Evolutionary conservation across 139 green algal genomes (phyloP).

Genomic region (Chlorella sp.): DNA sequence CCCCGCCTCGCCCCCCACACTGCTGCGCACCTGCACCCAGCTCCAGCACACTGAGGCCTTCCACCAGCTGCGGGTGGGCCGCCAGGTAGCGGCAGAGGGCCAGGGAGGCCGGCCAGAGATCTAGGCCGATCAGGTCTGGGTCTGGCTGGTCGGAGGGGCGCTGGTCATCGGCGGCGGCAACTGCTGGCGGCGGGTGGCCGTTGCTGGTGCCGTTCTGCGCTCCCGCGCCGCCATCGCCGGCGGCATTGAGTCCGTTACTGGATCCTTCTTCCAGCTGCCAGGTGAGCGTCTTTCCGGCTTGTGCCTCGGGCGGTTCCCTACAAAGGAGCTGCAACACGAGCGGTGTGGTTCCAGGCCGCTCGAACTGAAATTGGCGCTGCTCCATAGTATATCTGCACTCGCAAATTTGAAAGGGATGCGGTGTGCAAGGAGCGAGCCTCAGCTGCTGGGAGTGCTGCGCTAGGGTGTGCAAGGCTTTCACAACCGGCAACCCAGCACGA

Average conservation of each 20-base stretch:
- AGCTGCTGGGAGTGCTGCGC: no score
- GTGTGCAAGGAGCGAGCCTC: background rate
- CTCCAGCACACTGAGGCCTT: constrained; percentile 11
- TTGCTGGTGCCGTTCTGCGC: background rate
- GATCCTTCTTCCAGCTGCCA: background rate
- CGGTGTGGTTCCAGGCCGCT: no score
- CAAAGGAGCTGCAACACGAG: background rate
- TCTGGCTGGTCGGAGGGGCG: background rate
- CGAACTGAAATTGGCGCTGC: background rate
- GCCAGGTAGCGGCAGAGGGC: constrained; percentile 32
- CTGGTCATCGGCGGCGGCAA: background rate
- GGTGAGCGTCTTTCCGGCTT: background rate
- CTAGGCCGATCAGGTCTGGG: constrained; percentile 30
- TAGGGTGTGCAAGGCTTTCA: no score
- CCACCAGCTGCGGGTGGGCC: constrained; percentile 5
- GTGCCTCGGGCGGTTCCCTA: background rate
- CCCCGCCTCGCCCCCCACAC: background rate
- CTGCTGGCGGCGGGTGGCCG: background rate
- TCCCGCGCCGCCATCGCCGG: background rate
- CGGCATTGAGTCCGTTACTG: background rate
- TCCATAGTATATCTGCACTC: background rate
- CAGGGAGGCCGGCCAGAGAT: constrained; percentile 38
- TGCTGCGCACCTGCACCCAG: constrained; percentile 14
- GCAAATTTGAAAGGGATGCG: background rate
- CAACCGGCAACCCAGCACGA: no score